These are phyloP conservation scores for Daldinia sp. DNA, from an alignment of 2,329 filamentous ascomycete species.

Conservation along the genomic window DNA sequence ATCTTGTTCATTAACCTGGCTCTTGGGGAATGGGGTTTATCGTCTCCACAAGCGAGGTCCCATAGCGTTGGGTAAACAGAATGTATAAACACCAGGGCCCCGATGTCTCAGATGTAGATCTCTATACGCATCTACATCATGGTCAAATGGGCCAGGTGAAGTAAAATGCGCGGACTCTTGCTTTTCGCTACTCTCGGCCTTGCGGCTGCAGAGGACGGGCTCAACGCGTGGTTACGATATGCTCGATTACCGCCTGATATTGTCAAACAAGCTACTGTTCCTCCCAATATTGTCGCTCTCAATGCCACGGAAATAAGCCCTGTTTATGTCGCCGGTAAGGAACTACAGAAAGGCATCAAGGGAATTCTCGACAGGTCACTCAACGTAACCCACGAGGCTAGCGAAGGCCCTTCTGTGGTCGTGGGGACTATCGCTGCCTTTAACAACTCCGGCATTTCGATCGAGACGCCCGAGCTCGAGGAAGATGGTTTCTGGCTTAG, in stretches of 20 bases:
- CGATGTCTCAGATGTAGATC: slow-evolving; percentile 8
- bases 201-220: slow-evolving; percentile 68
- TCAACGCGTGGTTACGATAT: slow-evolving; percentile 74
- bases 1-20: slow-evolving; percentile 30
- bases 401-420: slow-evolving; percentile 54
- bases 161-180: slow-evolving; percentile 49
- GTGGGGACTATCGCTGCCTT: slow-evolving; percentile 64
- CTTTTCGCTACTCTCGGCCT: slow-evolving; percentile 52
- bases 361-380: slow-evolving; percentile 67
- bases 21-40: slow-evolving; percentile 29
- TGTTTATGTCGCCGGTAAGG: slow-evolving; percentile 69
- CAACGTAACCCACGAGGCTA: slow-evolving; percentile 45
- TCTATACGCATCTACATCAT: slow-evolving; percentile 12
- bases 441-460: slow-evolving; percentile 52
- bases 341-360: slow-evolving; percentile 68
- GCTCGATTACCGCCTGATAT: slow-evolving; percentile 60
- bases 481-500: slow-evolving; percentile 73
- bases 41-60: slow-evolving; percentile 22
- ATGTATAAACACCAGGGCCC: slow-evolving; percentile 40
- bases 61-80: slow-evolving; percentile 14
- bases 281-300: slow-evolving; percentile 63
- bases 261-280: slow-evolving; percentile 56
- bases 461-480: slow-evolving; percentile 57
- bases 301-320: slow-evolving; percentile 67
- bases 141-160: slow-evolving; percentile 7